Evolutionary conservation across 257 asterid genomes (phyloP), one percentile per base, ranked within the genome.

Genomic region (Lavandula angustifolia): DNA sequence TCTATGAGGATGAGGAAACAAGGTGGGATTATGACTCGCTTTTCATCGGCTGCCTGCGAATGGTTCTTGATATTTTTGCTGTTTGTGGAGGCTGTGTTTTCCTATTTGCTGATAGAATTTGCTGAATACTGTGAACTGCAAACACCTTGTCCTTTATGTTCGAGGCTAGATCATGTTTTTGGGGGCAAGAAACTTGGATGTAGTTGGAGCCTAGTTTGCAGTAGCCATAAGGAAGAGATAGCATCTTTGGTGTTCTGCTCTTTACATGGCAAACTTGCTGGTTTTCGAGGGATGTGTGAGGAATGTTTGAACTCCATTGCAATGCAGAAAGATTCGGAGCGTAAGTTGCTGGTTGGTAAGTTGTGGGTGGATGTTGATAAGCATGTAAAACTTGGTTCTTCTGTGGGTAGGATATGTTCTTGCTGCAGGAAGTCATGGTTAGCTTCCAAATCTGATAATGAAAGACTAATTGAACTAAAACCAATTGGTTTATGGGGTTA

Each of bases 21-120:
- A 29, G 34, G 53, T 47, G 88, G 84, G 72, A 73, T 81, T 60
- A 80, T 82, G 87, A 56, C 71, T 18, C 69, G 78, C 34, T 78
- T 92, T 78, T 89, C 95, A 44, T 82, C 81, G 13, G 96, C 96
- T 9, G 88, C 78, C 38, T 92, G 92, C 52, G 96, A 88, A 65
- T 91, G 98, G 96, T 73, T 91, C 81, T 76, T 91, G 69, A 86
- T 91, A 35, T 66, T 83, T 42, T 37, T 91, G 81, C 79, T 91
- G 48, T 88, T 88, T 55, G 9, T 88, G 6, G 81, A 86, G 35
- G 89, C 87, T 9, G 73, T 72, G 46, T 70, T 91, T n/a, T 79
- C 84, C 3, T 79, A 86, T 72, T 54, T 91, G 27, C 80, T 86
- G 43, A 73, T 65, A 3, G 78, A 70, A 72, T 88, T 86, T 46